phyloP scores from a whole-genome alignment of 495 filamentous ascomycete species.

The Podospora pseudopauciseta region DNA sequence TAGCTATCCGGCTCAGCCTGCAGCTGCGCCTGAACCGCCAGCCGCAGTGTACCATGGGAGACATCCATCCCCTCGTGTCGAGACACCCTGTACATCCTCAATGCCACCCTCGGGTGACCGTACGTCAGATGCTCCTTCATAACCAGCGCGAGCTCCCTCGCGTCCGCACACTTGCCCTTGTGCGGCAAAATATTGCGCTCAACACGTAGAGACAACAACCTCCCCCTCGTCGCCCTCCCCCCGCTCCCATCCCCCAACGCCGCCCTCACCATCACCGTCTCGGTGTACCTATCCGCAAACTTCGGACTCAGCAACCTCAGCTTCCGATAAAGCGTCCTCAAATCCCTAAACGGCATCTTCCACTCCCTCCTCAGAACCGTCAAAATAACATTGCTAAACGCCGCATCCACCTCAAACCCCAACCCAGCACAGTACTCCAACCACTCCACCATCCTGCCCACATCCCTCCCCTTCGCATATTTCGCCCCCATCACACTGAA shows the following conservation, averaged over 20 bases:
- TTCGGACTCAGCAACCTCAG: conserved; percentile 30
- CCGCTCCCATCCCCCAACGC: conserved; percentile 25
- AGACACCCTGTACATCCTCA: conserved; percentile 38
- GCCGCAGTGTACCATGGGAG: conserved; percentile 29
- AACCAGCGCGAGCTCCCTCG: conserved; percentile 32
- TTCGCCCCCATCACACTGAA: conserved; percentile 46
- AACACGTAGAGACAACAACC: conserved; percentile 23
- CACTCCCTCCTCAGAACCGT: conserved; percentile 32
- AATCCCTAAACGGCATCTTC: conserved; percentile 39
- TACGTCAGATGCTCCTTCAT: conserved; percentile 36
- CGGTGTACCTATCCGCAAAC: conserved; percentile 32
- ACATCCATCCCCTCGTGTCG: conserved; percentile 31
- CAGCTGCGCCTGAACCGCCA: conserved; percentile 43
- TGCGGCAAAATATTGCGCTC: conserved; percentile 20
- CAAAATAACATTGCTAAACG: conserved; percentile 43
- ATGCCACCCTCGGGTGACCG: conserved; percentile 22
- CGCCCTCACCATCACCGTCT: conserved; percentile 37
- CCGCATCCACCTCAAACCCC: conserved; percentile 35
- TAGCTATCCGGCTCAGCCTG: conserved; percentile 15
- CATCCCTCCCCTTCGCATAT: conserved; percentile 42
- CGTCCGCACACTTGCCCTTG: conserved; percentile 24
- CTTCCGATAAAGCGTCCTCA: conserved; percentile 35
- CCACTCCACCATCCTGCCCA: conserved; percentile 37
- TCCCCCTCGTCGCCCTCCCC: conserved; percentile 21
- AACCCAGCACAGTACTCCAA: conserved; percentile 31